Evolutionary conservation across 2,329 filamentous ascomycete species (phyloP).

Genomic region (Phyllosticta citriasiana): DNA sequence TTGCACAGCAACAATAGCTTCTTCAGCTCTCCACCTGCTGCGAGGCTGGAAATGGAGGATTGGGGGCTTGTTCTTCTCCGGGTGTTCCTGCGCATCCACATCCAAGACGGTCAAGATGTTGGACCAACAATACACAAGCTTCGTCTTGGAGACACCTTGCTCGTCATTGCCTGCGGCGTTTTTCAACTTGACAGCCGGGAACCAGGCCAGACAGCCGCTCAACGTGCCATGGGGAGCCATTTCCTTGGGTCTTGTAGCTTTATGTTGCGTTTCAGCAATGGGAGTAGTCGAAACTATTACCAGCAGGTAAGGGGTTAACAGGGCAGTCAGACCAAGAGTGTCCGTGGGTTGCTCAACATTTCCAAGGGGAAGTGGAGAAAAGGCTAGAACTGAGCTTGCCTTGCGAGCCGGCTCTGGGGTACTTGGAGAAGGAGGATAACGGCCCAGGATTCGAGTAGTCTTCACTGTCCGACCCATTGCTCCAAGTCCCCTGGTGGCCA

Average conservation of each 20-base stretch:
- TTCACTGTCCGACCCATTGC: conserved; percentile 77
- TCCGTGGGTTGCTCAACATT: conserved; percentile 88
- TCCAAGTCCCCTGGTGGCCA: conserved; percentile 84
- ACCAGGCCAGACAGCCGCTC: conserved; percentile 93
- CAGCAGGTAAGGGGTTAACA: conserved; percentile 88
- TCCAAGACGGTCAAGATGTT: conserved; percentile 93
- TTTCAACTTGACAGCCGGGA: conserved; percentile 89
- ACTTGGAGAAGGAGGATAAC: conserved; percentile 68
- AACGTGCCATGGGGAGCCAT: conserved; percentile 81
- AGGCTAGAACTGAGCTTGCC: conserved; percentile 88
- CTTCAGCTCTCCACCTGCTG: conserved; percentile 85
- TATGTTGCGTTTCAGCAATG: conserved; percentile 91
- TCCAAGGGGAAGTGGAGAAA: conserved; percentile 82
- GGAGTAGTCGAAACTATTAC: conserved; percentile 97
- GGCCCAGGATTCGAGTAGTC: conserved; percentile 79
- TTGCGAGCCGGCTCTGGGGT: conserved; percentile 60
- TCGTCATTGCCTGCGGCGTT: conserved; percentile 56
- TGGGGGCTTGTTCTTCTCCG: conserved; percentile 67
- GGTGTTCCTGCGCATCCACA: conserved; percentile 58
- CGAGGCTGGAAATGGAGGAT: conserved; percentile 70
- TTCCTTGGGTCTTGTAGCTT: conserved; percentile 83
- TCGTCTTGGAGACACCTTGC: conserved; percentile 65
- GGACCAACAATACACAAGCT: conserved; percentile 96
- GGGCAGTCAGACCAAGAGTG: conserved; percentile 78
- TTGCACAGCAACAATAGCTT: conserved; percentile 91